A percentile compares a stretch with the other conserved stretches of the same genome.
phyloP scores from a whole-genome alignment of 768 basidiomycete species.

The Hygrocybe punicea region DNA sequence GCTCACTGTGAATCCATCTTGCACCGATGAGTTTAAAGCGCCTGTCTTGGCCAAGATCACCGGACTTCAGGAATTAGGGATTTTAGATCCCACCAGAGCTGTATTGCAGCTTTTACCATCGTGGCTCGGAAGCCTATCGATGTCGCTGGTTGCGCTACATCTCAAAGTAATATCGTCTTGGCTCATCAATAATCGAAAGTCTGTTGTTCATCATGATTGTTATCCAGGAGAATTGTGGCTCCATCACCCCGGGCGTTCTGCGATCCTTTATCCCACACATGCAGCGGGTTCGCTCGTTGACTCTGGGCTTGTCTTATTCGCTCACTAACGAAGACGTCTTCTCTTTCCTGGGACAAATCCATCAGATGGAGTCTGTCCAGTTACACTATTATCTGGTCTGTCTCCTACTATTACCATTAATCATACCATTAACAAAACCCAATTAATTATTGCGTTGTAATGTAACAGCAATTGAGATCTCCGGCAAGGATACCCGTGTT shows the following conservation, averaged over 20 bases:
- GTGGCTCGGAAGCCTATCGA: slow-evolving; percentile 41
- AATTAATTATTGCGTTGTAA: not conserved
- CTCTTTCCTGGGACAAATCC: slow-evolving; percentile 41
- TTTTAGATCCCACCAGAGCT: slow-evolving; percentile 39
- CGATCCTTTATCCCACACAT: slow-evolving; percentile 42
- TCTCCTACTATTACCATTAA: not conserved
- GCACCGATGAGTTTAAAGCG: slow-evolving; percentile 30
- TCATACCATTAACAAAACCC: not conserved
- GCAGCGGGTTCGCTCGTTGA: slow-evolving; percentile 35
- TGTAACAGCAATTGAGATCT: slow-evolving; percentile 42
- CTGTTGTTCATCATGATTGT: not conserved
- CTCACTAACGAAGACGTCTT: slow-evolving; percentile 53
- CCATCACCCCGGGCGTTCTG: slow-evolving; percentile 59
- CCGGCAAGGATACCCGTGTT: slow-evolving; percentile 23
- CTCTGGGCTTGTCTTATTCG: slow-evolving; percentile 58
- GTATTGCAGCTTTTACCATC: slow-evolving; percentile 42
- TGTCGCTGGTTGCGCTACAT: slow-evolving; percentile 38
- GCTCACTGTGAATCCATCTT: slow-evolving; percentile 38
- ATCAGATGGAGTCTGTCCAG: slow-evolving; percentile 37
- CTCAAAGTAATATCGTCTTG: slow-evolving; percentile 33
- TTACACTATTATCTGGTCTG: slow-evolving; percentile 53
- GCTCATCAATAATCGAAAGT: slow-evolving; percentile 8
- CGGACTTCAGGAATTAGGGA: slow-evolving; percentile 30
- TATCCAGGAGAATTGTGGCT: slow-evolving; percentile 56
- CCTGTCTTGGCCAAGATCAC: slow-evolving; percentile 28